Evolutionary conservation across 805 yeast genomes (phyloP), one percentile per base, ranked within the genome.

Genomic region (Saccharomycopsis capsularis): DNA sequence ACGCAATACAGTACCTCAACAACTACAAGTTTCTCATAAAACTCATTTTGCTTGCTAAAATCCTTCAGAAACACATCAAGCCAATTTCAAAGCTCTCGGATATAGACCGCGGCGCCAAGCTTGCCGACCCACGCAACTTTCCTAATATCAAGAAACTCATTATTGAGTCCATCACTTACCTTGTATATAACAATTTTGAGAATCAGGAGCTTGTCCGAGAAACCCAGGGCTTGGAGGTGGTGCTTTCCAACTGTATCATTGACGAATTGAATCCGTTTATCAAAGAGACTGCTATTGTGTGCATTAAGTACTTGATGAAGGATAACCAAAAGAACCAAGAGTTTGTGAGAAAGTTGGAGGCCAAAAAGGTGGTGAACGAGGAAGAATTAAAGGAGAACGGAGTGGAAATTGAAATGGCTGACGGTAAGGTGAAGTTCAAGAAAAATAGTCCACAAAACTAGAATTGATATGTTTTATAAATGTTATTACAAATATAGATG

Each of bases 191-290:
- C 0, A 73, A 79, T 41, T 67, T 63, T 40, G 68, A 68, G 3
- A 74, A 78, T 3, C 96, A 91, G 60, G 91, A 90, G 49, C 61
- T 65, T 39, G 68, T 85, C 32, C 68, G 97, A 42, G 74, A 74
- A 25, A 56, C 69, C 0, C 85, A 83, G 41, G 95, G 88, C 0
- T 62, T 91, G 13, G 86, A 80, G 46, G 64, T 86, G 18, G 71
- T 90, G 0, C 67, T 91, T 22, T 83, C 90, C 5, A 83, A 82
- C 54, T 90, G 97, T 66, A 77, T 84, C 36, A 80, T 93, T 45
- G 98, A 91, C 62, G 82, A 81, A 40, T 79, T 85, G 60, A 95
- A 93, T 62, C 98, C 97, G 0, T 91, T 74, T 51, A 82, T 85
- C 49, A 83, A 87, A 55, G 99, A 91, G 60, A 68, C 91, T 52